A percentile compares a stretch with the other conserved stretches of the same genome.
phyloP scores from a whole-genome alignment of 192 early-diverging fungal genomes.

The Chytriomyces hyalinus region DNA sequence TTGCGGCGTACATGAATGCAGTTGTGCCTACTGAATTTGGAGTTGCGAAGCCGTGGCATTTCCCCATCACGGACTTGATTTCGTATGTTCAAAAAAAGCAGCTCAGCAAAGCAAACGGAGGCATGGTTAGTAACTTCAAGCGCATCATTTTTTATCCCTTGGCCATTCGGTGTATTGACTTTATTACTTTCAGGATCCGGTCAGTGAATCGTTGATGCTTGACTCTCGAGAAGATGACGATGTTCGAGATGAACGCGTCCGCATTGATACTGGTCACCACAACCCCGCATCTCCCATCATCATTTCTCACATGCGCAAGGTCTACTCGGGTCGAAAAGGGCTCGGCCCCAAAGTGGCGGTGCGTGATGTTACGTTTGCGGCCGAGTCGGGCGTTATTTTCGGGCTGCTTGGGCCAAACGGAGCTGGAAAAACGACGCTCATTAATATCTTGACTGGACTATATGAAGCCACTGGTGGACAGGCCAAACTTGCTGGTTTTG shows the following conservation, averaged over 20 bases:
- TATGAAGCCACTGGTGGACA: slow-evolving; percentile 64
- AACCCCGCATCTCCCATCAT: slow-evolving; percentile 55
- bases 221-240: slow-evolving; percentile 65
- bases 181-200: slow-evolving; percentile 54
- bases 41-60: slow-evolving; percentile 70
- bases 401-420: slow-evolving; percentile 65
- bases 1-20: slow-evolving; percentile 49
- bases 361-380: slow-evolving; percentile 69
- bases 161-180: slow-evolving; percentile 38
- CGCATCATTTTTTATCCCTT: slow-evolving; percentile 59
- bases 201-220: slow-evolving; percentile 65
- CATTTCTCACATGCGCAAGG: slow-evolving; percentile 68
- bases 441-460: slow-evolving; percentile 74
- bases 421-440: slow-evolving; percentile 75
- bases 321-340: slow-evolving; percentile 51
- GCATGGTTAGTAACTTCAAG: slow-evolving; percentile 2
- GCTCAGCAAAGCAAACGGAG: slow-evolving; percentile 25
- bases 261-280: slow-evolving; percentile 52
- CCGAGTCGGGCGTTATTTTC: slow-evolving; percentile 64
- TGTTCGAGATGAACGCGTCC: slow-evolving; percentile 63
- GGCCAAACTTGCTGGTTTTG: slow-evolving; percentile 65
- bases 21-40: slow-evolving; percentile 74
- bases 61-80: slow-evolving; percentile 49
- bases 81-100: slow-evolving; percentile 36
- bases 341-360: slow-evolving; percentile 62